phyloP scores from a whole-genome alignment of 345 rosid species.

The Luvunga scandens region DNA sequence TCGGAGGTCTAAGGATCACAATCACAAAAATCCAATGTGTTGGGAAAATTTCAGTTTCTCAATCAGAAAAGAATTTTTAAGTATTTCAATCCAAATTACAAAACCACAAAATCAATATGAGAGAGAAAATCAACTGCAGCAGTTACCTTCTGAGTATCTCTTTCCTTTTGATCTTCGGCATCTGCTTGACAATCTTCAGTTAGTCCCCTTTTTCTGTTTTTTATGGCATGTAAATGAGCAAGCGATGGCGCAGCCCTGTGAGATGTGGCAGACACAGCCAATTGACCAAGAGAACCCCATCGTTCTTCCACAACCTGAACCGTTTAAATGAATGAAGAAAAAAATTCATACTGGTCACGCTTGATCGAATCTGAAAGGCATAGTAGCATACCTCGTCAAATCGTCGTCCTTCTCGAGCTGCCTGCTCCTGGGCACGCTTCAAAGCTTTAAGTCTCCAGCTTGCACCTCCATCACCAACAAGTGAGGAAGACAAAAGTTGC shows the following conservation, averaged over 20 bases:
- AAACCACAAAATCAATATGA: background rate
- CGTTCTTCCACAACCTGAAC: conserved; percentile 79
- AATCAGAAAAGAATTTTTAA: background rate
- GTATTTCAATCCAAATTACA: background rate
- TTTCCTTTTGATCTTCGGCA: conserved; percentile 32
- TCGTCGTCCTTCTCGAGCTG: conserved; percentile 74
- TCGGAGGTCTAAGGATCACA: conserved; percentile 32
- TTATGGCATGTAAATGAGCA: conserved; percentile 85
- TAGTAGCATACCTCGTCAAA: conserved; percentile 54
- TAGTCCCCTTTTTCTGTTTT: conserved; percentile 48
- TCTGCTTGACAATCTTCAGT: conserved; percentile 27
- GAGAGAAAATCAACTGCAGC: background rate
- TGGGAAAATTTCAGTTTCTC: background rate
- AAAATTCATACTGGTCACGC: conserved; percentile 9
- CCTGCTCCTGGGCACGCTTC: conserved; percentile 89
- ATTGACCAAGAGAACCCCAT: conserved; percentile 76
- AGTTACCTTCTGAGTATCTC: conserved; percentile 48
- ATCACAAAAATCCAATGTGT: conserved; percentile 3
- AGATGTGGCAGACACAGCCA: conserved; percentile 72
- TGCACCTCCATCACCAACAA: conserved; percentile 95
- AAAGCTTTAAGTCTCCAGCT: conserved; percentile 95
- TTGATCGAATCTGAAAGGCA: background rate
- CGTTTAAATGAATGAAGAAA: conserved; percentile 17
- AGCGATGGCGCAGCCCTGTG: conserved; percentile 71
- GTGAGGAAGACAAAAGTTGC: conserved; percentile 46